Base-by-base conservation (phyloP, 768 basidiomycete genomes). In the Lanmaoa rubissima region DNA sequence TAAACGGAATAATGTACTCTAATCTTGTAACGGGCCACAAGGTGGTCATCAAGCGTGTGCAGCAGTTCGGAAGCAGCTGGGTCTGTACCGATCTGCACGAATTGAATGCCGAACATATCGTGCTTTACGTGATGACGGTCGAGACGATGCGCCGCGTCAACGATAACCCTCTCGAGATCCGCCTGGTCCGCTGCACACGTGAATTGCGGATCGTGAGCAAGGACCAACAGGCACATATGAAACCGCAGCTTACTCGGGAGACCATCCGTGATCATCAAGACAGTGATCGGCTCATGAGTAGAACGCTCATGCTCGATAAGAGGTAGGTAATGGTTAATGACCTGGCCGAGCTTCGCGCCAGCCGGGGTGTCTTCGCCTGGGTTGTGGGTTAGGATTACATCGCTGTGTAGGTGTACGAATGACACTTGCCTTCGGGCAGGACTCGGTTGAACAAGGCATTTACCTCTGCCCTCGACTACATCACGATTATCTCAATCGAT, bases 61-160 rank as follows among this genome's bases (percentile, higher is more conserved):
- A 80, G 57, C 14, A 77, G 68, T 43, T 74, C 74, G 1, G 76
- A 59, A 3, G 78, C 77, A 48, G 51, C 74, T 1, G 60, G 53
- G 49, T 73, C 72, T 3, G 71, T 67, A 0, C 80, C 79, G 24
- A 81, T 76, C 59, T 81, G 80, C 36, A 82, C 68, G 39, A 82
- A 77, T 41, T 78, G 76, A 31, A 81, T 69, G 11, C 79, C 76
- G 6, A 81, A 69, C 66, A 76, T 75, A n/a, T 71, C 67, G 2
- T 71, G 62, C 26, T 67, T 75, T 50, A 70, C 67, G 4, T 63
- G 63, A 1, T 65, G 69, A 38, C 65, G 65, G 48, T 79, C 78
- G 19, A 79, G 73, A 31, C 76, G 67, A 31, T 70, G 70, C 3
- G 78, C 78, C 17, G 71, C 65, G 6, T 69, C 65, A 16, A 78